A percentile compares a stretch with the other conserved stretches of the same genome.
Conservation (phyloP, 2,329 filamentous ascomycete species). For the Colletotrichum kahawae region DNA sequence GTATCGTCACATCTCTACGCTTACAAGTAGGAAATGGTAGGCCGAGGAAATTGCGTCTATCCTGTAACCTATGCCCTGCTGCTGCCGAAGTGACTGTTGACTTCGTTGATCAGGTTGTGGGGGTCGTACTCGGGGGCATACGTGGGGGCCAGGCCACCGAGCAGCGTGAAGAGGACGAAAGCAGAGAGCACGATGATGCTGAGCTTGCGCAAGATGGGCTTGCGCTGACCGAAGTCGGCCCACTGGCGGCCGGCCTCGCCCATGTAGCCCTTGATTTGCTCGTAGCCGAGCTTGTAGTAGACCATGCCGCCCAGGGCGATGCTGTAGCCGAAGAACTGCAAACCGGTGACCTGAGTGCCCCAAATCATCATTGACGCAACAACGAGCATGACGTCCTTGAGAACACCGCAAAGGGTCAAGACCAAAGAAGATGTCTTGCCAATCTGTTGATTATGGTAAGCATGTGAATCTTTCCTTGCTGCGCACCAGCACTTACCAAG, state of each 20-base stretch:
- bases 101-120: conserved; percentile 51
- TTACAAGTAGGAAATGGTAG: background rate
- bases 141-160: conserved; percentile 69
- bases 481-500: conserved; percentile 63
- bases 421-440: conserved; percentile 87
- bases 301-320: conserved; percentile 80
- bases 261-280: conserved; percentile 82
- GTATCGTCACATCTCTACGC: conserved; percentile 18
- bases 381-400: conserved; percentile 88
- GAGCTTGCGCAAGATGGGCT: conserved; percentile 80
- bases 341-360: conserved; percentile 73
- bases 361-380: conserved; percentile 81
- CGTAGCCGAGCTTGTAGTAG: conserved; percentile 85
- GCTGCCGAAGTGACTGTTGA: conserved; percentile 55
- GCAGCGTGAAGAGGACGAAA: conserved; percentile 71
- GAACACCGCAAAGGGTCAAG: conserved; percentile 84
- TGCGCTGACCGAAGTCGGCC: conserved; percentile 82
- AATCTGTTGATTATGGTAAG: conserved; percentile 62
- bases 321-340: conserved; percentile 85
- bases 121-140: conserved; percentile 62
- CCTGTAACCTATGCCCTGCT: conserved; percentile 14
- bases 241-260: conserved; percentile 76
- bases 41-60: background rate
- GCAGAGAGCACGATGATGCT: conserved; percentile 70
- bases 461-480: background rate